Base-by-base conservation (phyloP, 2,329 filamentous ascomycete genomes). In the Exophiala xenobiotica region DNA sequence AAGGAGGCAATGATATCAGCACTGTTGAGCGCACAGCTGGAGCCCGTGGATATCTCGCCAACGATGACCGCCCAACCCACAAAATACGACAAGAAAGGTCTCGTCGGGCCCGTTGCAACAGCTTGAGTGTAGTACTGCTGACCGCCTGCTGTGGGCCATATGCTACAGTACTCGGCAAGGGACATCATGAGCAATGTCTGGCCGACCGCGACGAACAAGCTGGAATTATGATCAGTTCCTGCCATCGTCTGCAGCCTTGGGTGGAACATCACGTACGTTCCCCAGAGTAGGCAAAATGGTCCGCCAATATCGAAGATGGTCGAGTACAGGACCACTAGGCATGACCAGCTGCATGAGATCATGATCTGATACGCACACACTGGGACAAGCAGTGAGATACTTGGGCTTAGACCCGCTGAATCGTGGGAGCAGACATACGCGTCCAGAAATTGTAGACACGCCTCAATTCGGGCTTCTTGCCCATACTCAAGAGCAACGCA, bases 401-500 rank as follows among this genome's bases (percentile, higher is more conserved):
- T 18, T 43, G n/a, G 6, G 16, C 4, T 16, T 19, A 16, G 19
- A n/a, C 14, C 4, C 27, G 9, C n/a, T 24, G 16, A 4, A 46
- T 41, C 19, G 16, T 7, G 26, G 27, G 22, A 23, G 27, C 6
- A 41, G 12, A 54, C 53, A 26, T 48, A 56, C 53, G 26, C 18
- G 51, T 57, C 55, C 55, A 57, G 46, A 57, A 57, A 16, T 57
- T 57, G 48, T 54, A 57, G 26, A 57, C 55, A 22, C 55, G 55
- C 37, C 35, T 43, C 48, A 57, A 33, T 33, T 57, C 55, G 31
- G 55, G 55, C 47, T 52, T 54, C 49, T 57, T 57, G 52, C 55
- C 55, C 55, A 57, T 57, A 9, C 51, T 55, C 51, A 57, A 51
- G 33, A 57, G 51, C 12, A 55, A 42, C 12, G 52, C 51, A 52